phyloP scores from a whole-genome alignment of 441 rosid species.

The Populus hybrid region DNA sequence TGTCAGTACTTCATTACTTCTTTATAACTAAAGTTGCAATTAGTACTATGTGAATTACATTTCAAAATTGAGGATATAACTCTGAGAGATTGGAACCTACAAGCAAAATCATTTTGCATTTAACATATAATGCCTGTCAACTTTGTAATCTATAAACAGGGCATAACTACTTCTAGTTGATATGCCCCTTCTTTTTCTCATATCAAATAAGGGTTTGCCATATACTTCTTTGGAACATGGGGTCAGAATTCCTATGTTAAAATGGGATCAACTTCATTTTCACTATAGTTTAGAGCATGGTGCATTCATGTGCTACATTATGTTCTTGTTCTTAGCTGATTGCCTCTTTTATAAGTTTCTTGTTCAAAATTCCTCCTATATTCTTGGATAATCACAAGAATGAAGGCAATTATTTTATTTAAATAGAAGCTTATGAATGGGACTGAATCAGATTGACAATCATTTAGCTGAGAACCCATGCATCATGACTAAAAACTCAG shows the following conservation, averaged over 20 bases:
- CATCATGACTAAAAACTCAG: too few relatives aligned
- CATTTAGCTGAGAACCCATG: too few relatives aligned
- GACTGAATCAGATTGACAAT: too few relatives aligned
- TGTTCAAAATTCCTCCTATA: not conserved
- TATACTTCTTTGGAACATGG: not conserved
- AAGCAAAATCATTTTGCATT: not conserved
- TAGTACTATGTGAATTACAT: not conserved
- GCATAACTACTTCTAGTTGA: not conserved
- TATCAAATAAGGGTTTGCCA: not conserved
- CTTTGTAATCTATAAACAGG: not conserved
- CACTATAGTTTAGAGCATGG: not conserved
- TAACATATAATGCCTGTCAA: not conserved
- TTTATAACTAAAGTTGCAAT: not conserved
- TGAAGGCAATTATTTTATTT: too few relatives aligned
- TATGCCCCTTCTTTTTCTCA: not conserved
- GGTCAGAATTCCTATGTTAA: not conserved
- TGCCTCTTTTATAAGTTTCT: not conserved
- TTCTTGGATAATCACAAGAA: not conserved
- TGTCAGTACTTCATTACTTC: not conserved
- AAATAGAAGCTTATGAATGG: too few relatives aligned
- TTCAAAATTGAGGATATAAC: not conserved
- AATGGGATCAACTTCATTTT: not conserved
- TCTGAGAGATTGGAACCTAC: not conserved
- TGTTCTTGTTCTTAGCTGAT: not conserved
- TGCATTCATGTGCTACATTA: not conserved